Evolutionary conservation across 208 protist genomes (phyloP).

Genomic region (Trypanosoma caninum): DNA sequence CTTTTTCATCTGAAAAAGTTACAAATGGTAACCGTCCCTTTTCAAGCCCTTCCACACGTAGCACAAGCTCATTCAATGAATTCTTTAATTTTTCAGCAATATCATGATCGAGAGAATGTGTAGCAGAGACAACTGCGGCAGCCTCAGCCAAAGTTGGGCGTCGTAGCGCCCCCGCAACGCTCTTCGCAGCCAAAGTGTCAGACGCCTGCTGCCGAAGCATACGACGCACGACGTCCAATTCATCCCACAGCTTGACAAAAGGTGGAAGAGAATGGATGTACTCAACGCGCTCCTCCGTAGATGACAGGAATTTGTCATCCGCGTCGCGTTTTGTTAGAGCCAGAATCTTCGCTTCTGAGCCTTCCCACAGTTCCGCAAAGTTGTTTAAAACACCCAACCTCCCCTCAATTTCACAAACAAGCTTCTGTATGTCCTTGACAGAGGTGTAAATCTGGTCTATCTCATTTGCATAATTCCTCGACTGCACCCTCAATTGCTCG

Average conservation of each 20-base stretch:
- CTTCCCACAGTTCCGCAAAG: constrained; percentile 67
- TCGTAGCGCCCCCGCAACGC: constrained; percentile 13
- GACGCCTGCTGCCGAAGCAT: constrained; percentile 57
- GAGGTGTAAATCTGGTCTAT: constrained; percentile 16
- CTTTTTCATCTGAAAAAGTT: neutral
- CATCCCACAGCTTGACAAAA: constrained; percentile 56
- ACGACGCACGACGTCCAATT: constrained; percentile 60
- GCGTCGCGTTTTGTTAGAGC: constrained; percentile 36
- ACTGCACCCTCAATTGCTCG: constrained; percentile 5
- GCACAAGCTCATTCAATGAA: constrained; percentile 29
- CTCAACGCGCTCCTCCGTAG: constrained; percentile 44
- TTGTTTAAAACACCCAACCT: constrained; percentile 20
- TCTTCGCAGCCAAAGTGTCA: constrained; percentile 47
- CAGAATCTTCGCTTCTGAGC: constrained; percentile 27
- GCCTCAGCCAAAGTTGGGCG: constrained; percentile 17
- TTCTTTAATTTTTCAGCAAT: constrained; percentile 18
- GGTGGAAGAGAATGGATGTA: constrained; percentile 65
- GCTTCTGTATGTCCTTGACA: constrained; percentile 2
- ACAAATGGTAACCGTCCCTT: constrained; percentile 11
- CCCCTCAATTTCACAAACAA: constrained; percentile 13
- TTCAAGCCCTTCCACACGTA: constrained; percentile 35
- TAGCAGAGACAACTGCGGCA: neutral
- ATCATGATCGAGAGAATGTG: constrained; percentile 8
- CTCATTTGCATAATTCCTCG: neutral
- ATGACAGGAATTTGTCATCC: constrained; percentile 29